Conservation (phyloP, 345 rosid genomes). For the Hibiscus trionum region DNA sequence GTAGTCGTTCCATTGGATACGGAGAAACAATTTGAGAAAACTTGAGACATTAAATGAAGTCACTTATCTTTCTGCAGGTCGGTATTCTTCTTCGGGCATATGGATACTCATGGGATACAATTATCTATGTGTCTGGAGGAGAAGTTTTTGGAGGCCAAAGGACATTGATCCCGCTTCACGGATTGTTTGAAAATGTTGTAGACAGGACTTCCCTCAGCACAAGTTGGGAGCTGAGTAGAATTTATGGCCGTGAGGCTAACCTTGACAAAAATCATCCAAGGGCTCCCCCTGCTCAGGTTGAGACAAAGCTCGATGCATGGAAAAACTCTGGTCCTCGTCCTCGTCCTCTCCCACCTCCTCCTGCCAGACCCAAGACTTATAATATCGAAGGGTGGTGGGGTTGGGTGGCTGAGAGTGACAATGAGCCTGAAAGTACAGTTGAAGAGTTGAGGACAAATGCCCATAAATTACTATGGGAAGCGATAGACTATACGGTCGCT, state of each 20-base stretch:
- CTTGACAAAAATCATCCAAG: conserved; percentile 34
- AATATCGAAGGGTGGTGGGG: conserved; percentile 99
- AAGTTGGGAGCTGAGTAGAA: conserved; percentile 74
- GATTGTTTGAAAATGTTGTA: conserved; percentile 82
- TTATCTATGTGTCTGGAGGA: conserved; percentile 83
- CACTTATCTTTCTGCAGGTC: conserved; percentile 38
- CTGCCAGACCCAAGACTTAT: conserved; percentile 78
- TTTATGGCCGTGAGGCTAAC: conserved; percentile 79
- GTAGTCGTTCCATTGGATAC: neutral
- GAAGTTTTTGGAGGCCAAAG: conserved; percentile 98
- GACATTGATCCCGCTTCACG: conserved; percentile 75
- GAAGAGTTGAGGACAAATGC: conserved; percentile 94
- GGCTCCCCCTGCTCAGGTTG: conserved; percentile 46
- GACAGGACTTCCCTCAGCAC: conserved; percentile 26
- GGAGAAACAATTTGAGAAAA: neutral
- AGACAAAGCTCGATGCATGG: conserved; percentile 52
- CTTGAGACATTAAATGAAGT: neutral
- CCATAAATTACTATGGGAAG: conserved; percentile 94
- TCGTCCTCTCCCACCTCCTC: conserved; percentile 96
- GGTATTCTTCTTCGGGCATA: conserved; percentile 93
- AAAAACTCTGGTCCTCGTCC: conserved; percentile 72
- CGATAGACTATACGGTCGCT: conserved; percentile 71
- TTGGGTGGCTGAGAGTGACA: conserved; percentile 99
- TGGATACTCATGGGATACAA: conserved; percentile 86
- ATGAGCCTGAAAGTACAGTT: conserved; percentile 94